Evolutionary conservation across 208 protist genomes (phyloP), one percentile per base, ranked within the genome.

Genomic region (Leishmania tropica): DNA sequence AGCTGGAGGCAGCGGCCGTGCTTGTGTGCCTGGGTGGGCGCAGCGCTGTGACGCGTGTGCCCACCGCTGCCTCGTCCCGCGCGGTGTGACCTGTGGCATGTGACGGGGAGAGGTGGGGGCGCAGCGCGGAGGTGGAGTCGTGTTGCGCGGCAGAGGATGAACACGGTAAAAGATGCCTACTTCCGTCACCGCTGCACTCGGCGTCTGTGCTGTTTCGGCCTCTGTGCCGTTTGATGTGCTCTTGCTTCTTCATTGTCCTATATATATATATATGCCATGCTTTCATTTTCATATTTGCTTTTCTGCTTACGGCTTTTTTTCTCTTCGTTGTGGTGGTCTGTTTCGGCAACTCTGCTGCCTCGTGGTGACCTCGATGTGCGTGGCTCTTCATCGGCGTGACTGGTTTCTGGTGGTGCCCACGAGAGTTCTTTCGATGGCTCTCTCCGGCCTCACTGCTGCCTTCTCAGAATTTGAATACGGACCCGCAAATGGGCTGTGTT

Each of bases 381-480:
- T 68, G 28, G 10, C 62, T 35, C 8, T 40, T 68, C 4, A 17
- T 8, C 2, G 10, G 0, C 45, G 51, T 21, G 15, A 21, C 15
- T 4, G 51, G 15, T 54, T 21, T 15, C 15, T 2, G 51, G 10
- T 5, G 17, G 51, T 21, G 51, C 10, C 21, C 51, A 21, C 15
- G 0, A 7, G 10, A 54, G 21, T 21, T 54, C 15, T 13, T 17
- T 0, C 0, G 6, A 1, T 0, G 0, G 0, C 13, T 6, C 51
- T 6, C 21, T 54, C 4, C 0, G 4, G 51, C 51, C 5, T 10
- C 51, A 21, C 17, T 54, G 4, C 17, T 21, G 10, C 51, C 1
- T 54, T 54, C 51, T 54, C 3, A 13, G 3, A 17, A 54, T 17
- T 2, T 54, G 0, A 0, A 0, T 6, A 15, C 10, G 28, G 28